Evolutionary conservation across 139 green algal genomes (phyloP).

Genomic region (Spirogloea muscicola): DNA sequence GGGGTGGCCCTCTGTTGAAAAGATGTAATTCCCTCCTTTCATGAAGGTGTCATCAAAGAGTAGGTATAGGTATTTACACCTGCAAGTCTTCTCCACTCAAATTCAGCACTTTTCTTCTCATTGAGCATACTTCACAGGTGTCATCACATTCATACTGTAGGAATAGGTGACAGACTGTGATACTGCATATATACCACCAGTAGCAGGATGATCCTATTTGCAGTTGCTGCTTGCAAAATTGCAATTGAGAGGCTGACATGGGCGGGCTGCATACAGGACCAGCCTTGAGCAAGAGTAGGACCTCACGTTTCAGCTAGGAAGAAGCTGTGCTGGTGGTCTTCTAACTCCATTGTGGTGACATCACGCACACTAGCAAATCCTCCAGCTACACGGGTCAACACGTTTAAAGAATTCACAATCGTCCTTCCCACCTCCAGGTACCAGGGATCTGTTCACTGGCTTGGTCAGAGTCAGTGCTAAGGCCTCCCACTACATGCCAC

Average conservation of each 20-base stretch:
- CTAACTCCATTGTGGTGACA: conserved; percentile 46
- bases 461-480: too few species aligned
- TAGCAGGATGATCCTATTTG: conserved; percentile 70
- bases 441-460: conserved; percentile 8
- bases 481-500: conserved; percentile 7
- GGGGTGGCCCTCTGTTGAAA: conserved; percentile 41
- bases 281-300: too few species aligned
- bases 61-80: conserved; percentile 31
- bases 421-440: conserved; percentile 23
- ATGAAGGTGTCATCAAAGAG: conserved; percentile 7
- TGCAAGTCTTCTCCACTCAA: conserved; percentile 6
- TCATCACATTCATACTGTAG: background rate
- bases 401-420: conserved; percentile 22
- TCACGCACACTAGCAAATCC: conserved; percentile 44
- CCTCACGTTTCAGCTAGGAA: conserved; percentile 78
- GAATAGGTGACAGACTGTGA: background rate
- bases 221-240: background rate
- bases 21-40: conserved; percentile 23
- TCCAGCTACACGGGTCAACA: background rate
- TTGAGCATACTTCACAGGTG: background rate
- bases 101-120: too few species aligned
- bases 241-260: background rate
- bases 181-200: conserved; percentile 62
- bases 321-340: conserved; percentile 85
- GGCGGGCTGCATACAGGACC: background rate